phyloP scores from a whole-genome alignment of 1,139 yeast species.

The Hansenula anomala region DNA sequence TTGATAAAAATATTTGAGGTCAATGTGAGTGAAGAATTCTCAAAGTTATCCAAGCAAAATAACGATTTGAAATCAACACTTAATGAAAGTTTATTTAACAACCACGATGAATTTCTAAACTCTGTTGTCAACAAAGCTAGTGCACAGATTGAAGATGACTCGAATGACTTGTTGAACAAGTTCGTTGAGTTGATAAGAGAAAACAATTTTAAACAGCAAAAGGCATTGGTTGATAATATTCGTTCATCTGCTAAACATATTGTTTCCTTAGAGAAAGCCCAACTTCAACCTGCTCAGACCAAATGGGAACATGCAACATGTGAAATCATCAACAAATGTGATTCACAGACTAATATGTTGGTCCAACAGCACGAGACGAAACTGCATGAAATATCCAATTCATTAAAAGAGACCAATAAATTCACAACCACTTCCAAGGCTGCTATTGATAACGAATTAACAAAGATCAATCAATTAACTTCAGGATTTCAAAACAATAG shows the following conservation, averaged over 20 bases:
- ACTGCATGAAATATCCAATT: constrained; percentile 14
- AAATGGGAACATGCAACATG: constrained; percentile 30
- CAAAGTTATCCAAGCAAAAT: constrained; percentile 21
- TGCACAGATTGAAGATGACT: constrained; percentile 24
- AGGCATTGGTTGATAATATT: constrained; percentile 24
- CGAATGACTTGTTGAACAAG: constrained; percentile 23
- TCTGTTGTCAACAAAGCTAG: constrained; percentile 23
- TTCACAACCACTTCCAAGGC: constrained; percentile 10
- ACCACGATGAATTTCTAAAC: constrained; percentile 25
- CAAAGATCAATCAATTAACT: constrained; percentile 9
- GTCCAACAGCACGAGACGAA: constrained; percentile 21
- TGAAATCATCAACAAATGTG: constrained; percentile 29
- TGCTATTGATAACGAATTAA: constrained; percentile 16
- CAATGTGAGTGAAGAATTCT: constrained; percentile 15
- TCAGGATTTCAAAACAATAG: constrained; percentile 7
- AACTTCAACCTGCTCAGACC: constrained; percentile 24
- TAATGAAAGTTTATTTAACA: constrained; percentile 28
- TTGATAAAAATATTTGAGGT: constrained; percentile 10
- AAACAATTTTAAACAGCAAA: constrained; percentile 25
- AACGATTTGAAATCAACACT: constrained; percentile 28
- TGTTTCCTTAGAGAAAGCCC: constrained; percentile 25
- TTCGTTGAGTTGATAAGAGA: constrained; percentile 19
- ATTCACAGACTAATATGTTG: constrained; percentile 25
- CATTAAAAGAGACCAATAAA: constrained; percentile 12
- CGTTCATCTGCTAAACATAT: constrained; percentile 26